phyloP scores from a whole-genome alignment of 1,284 basidiomycete genomes.

The Trichosporon inkin region DNA sequence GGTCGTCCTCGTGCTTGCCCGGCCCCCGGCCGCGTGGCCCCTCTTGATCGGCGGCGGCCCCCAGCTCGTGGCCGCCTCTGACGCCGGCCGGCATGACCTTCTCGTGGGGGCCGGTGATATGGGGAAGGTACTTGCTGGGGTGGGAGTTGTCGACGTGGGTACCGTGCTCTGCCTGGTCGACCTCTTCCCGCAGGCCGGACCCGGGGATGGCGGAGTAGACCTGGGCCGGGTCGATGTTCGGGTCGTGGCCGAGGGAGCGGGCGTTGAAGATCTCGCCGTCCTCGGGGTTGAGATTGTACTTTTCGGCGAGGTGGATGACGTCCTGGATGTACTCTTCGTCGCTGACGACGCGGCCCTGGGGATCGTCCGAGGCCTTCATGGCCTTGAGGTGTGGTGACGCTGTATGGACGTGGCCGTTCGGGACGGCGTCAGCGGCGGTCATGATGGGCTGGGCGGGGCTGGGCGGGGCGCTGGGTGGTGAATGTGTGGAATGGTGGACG shows the following conservation, averaged over 20 bases:
- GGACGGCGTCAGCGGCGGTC: too few relatives aligned
- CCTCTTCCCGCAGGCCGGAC: constrained; percentile 14
- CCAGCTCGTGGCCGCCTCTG: constrained; percentile 14
- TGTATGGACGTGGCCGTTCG: too few relatives aligned
- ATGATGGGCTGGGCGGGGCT: too few relatives aligned
- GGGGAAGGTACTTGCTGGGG: neutral
- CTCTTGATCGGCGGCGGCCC: constrained; percentile 26
- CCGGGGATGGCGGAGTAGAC: constrained; percentile 14
- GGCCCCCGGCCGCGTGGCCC: constrained; percentile 32
- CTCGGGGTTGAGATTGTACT: neutral
- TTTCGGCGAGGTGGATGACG: neutral
- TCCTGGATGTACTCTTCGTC: neutral
- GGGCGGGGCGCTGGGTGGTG: too few relatives aligned
- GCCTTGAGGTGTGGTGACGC: too few relatives aligned
- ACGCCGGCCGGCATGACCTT: neutral
- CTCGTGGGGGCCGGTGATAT: neutral
- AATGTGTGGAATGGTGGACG: too few relatives aligned
- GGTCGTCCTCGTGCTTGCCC: constrained; percentile 31
- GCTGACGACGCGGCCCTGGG: neutral
- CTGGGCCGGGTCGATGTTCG: constrained; percentile 1
- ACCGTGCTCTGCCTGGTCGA: neutral
- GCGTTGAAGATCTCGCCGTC: neutral
- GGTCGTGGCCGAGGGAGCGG: neutral
- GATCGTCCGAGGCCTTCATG: neutral
- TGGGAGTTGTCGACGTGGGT: neutral